Evolutionary conservation across 163 green algal species (phyloP), one percentile per base, ranked within the genome.

Genomic region (Chloromonas sp.): DNA sequence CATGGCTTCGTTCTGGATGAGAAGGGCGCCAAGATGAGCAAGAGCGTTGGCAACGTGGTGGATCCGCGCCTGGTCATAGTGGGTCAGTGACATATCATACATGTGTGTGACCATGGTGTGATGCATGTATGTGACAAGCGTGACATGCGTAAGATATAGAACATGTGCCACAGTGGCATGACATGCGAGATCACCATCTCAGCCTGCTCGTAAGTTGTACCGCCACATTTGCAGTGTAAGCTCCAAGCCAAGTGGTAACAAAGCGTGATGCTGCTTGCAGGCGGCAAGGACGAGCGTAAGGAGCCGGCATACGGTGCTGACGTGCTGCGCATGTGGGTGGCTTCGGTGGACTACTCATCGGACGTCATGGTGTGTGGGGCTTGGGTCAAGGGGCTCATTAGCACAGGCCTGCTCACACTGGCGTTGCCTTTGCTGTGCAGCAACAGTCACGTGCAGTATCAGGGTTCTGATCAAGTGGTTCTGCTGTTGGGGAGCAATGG

Each of bases 1-100:
- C 96, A 98, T 90, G 97, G 97, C 61, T 99, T 99, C 89, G 93
- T 98, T 71, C 93, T 99, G 81, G 97, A 99, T 86, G 96, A 99
- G 87, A 95, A 94, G 83, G 97, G 97, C 62, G 87, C 91, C 79
- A 99, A 99, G 92, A 99, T 99, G 97, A 96, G 88, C 91, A 99
- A 99, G 94, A 95, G 87, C 57, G 78, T 99, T 76, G 97, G 97
- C 82, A 99, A 99, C 88, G 95, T 98, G 60, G 91, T 99, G 2
- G 96, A 99, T 90, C 97, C 97, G 0, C 90, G 90, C 1, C 70
- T 88, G 0, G 93, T 99, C 1, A 99, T 99, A 62, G 89, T 96
- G 85, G 97, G 96, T 85, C 3, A 60, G 74, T 36, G 8, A 76
- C 36, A 36, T 36, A 36, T 36, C 36, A 36, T 36, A 36, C 36